phyloP scores from a whole-genome alignment of 139 green algal species.

The Chlamydomonas eustigma region DNA sequence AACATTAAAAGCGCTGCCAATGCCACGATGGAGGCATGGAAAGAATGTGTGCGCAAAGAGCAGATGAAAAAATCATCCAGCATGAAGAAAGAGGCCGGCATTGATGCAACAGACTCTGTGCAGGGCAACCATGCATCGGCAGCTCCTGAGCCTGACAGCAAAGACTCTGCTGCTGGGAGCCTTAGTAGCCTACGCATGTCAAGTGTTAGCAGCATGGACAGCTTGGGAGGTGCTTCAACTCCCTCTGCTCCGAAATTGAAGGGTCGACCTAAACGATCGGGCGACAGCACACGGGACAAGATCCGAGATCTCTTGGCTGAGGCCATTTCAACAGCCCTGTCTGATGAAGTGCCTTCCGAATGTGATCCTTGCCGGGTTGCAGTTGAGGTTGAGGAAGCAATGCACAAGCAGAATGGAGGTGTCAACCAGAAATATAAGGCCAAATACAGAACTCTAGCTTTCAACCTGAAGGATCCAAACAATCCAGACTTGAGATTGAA shows the following conservation, averaged over 20 bases:
- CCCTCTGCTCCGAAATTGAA: background rate
- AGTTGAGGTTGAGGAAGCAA: slow-evolving; percentile 45
- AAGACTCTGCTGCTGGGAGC: too few relatives aligned
- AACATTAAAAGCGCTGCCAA: slow-evolving; percentile 49
- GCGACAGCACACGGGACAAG: slow-evolving; percentile 56
- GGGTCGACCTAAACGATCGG: slow-evolving; percentile 24
- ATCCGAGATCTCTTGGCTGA: slow-evolving; percentile 46
- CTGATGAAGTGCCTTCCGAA: background rate
- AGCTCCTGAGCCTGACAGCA: too few relatives aligned
- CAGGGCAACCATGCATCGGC: too few relatives aligned
- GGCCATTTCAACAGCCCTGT: slow-evolving; percentile 29
- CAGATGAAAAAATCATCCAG: background rate
- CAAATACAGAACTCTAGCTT: slow-evolving; percentile 83
- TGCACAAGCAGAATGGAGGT: slow-evolving; percentile 45
- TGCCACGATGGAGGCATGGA: slow-evolving; percentile 66
- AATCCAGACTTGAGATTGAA: slow-evolving; percentile 74
- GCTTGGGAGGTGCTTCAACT: too few relatives aligned
- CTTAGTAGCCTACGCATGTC: background rate
- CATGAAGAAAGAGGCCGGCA: slow-evolving; percentile 10
- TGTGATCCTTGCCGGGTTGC: slow-evolving; percentile 13
- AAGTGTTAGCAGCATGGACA: background rate
- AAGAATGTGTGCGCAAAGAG: slow-evolving; percentile 53
- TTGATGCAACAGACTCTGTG: too few relatives aligned
- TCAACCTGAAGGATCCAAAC: slow-evolving; percentile 94
- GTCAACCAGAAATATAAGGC: slow-evolving; percentile 83